Percentiles rank a stretch among this genome's conserved stretches.
phyloP scores from a whole-genome alignment of 1,284 basidiomycete species.

The Sparassis latifolia region DNA sequence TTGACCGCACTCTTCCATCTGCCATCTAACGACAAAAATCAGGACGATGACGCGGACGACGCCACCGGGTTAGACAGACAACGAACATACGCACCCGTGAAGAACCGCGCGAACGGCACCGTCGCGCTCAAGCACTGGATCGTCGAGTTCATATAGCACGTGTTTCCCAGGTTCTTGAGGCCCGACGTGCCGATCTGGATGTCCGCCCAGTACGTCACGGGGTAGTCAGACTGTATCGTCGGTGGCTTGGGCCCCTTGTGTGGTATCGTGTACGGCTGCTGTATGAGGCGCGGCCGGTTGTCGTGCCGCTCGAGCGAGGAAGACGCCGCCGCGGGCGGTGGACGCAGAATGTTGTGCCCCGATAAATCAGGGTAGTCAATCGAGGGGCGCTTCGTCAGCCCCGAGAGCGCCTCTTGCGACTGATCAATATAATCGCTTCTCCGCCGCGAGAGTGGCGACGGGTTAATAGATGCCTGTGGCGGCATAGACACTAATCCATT shows the following conservation, averaged over 20 bases:
- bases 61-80: not conserved
- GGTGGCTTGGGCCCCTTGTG: constrained; percentile 41
- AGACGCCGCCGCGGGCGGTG: constrained; percentile 70
- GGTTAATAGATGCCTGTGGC: constrained; percentile 74
- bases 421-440: constrained; percentile 79
- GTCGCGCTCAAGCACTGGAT: constrained; percentile 94
- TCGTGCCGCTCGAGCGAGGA: constrained; percentile 65
- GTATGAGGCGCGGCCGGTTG: constrained; percentile 44
- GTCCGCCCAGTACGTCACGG: constrained; percentile 77
- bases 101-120: constrained; percentile 85
- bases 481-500: constrained; percentile 49
- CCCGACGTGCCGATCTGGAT: constrained; percentile 78
- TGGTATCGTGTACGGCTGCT: constrained; percentile 23
- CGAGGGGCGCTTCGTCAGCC: constrained; percentile 37
- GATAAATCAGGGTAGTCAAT: constrained; percentile 81
- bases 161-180: constrained; percentile 95
- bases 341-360: constrained; percentile 57
- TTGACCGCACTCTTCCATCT: constrained; percentile 89
- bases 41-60: not conserved
- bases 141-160: constrained; percentile 99
- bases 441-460: constrained; percentile 62
- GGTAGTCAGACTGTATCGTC: constrained; percentile 63
- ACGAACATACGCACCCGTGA: constrained; percentile 50
- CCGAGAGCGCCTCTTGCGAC: constrained; percentile 62
- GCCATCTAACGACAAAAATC: constrained; percentile 43